Evolutionary conservation across 1,139 yeast species (phyloP), one percentile per base, ranked within the genome.

Genomic region (Sugiyamaella castrensis): DNA sequence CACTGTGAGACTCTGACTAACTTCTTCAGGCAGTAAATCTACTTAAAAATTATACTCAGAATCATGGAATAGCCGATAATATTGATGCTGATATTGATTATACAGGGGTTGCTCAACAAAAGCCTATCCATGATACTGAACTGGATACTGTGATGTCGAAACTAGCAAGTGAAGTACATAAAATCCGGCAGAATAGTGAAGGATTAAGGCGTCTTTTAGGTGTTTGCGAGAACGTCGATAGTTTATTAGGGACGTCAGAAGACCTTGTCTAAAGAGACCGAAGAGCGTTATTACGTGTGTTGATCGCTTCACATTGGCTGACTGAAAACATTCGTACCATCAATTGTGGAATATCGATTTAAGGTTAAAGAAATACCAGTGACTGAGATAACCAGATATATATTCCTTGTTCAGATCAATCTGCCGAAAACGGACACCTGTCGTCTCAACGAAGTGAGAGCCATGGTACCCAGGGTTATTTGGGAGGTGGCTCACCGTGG

Each of bases 41-140:
- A 10, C 39, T 41, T 26, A 33, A 38, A 9, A 41, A 32, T 10
- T 41, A 41, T 15, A 19, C 24, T 27, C 8, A 26, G 6, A 16
- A 31, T 9, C 34, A 32, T 9, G 32, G 30, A 1, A 24, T 24
- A n/a, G 45, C 45, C 3, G 45, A 41, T 24, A 32, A 15, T 15
- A 8, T 41, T 27, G 45, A 41, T 13, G n/a, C n/a, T n/a, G 39
- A 41, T 12, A 34, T 41, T 11, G 33, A 41, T n/a, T 41, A 33
- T 27, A n/a, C 15, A 36, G 12, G 7, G 9, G 10, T 16, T 32
- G 15, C 30, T n/a, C 19, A 40, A n/a, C 26, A 1, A 34, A 16
- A 15, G 4, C 12, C 34, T 19, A 2, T 33, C 13, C 16, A 28
- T 24, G 45, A 41, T 19, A 19, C 38, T n/a, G 32, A 27, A 1